phyloP scores from a whole-genome alignment of 306 rosid species.

The Senna tora region DNA sequence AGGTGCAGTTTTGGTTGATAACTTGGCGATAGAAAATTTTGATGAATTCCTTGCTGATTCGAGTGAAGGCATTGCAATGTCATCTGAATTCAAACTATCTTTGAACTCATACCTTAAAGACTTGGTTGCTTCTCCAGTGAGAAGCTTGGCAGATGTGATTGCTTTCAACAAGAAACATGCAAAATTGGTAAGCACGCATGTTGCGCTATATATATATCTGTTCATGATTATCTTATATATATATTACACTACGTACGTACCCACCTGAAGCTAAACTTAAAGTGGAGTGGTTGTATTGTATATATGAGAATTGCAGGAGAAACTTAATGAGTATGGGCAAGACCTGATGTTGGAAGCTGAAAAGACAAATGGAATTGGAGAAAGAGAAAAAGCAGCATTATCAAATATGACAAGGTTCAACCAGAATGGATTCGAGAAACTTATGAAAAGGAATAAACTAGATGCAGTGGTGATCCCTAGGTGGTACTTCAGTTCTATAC shows the following conservation, averaged over 20 bases:
- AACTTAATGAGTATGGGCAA: slow-evolving; percentile 43
- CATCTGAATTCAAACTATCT: slow-evolving; percentile 54
- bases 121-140: slow-evolving; percentile 51
- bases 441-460: slow-evolving; percentile 41
- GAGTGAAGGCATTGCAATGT: slow-evolving; percentile 49
- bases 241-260: no score
- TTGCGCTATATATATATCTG: neutral
- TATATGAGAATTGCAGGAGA: slow-evolving; percentile 46
- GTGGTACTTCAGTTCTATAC: slow-evolving; percentile 27
- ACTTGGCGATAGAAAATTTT: slow-evolving; percentile 44
- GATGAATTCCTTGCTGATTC: slow-evolving; percentile 1
- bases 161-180: slow-evolving; percentile 54
- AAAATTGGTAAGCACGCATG: slow-evolving; percentile 41
- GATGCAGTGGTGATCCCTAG: slow-evolving; percentile 59
- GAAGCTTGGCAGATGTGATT: slow-evolving; percentile 56
- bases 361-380: slow-evolving; percentile 39
- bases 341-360: slow-evolving; percentile 39
- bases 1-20: slow-evolving; percentile 57
- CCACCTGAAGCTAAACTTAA: no score
- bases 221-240: neutral
- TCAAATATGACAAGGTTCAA: slow-evolving; percentile 30
- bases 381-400: slow-evolving; percentile 32
- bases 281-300: no score
- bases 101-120: slow-evolving; percentile 54
- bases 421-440: slow-evolving; percentile 44